These are phyloP conservation scores for Teratosphaeria nubilosa DNA, from an alignment of 2,329 filamentous ascomycete species.

Conservation along the genomic window DNA sequence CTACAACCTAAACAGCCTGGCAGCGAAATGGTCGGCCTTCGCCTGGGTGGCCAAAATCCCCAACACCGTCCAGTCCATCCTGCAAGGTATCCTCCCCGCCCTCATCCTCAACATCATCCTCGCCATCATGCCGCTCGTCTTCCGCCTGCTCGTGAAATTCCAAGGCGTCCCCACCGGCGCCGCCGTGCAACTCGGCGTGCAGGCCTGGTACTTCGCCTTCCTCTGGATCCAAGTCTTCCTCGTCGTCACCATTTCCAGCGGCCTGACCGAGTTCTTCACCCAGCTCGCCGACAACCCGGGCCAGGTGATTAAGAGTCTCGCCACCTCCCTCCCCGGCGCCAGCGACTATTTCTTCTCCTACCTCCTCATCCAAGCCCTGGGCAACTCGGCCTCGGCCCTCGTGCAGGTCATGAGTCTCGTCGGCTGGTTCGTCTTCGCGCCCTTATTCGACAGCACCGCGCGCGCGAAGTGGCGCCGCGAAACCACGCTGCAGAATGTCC, in stretches of 20 bases:
- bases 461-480: slow-evolving; percentile 78
- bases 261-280: slow-evolving; percentile 56
- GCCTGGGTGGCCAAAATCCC: slow-evolving; percentile 57
- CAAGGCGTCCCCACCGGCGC: slow-evolving; percentile 78
- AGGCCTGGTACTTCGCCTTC: slow-evolving; percentile 87
- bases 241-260: slow-evolving; percentile 76
- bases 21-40: slow-evolving; percentile 58
- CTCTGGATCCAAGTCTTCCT: slow-evolving; percentile 91
- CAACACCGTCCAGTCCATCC: slow-evolving; percentile 49
- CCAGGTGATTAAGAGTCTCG: slow-evolving; percentile 62
- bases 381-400: slow-evolving; percentile 73
- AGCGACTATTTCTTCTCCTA: slow-evolving; percentile 99
- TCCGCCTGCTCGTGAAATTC: slow-evolving; percentile 60
- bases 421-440: slow-evolving; percentile 71
- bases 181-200: slow-evolving; percentile 70
- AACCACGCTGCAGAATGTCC: slow-evolving; percentile 63
- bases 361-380: slow-evolving; percentile 88
- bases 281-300: slow-evolving; percentile 55
- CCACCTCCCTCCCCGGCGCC: slow-evolving; percentile 69
- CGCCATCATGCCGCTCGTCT: slow-evolving; percentile 67
- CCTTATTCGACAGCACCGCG: slow-evolving; percentile 71
- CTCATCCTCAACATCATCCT: slow-evolving; percentile 67
- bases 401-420: slow-evolving; percentile 72
- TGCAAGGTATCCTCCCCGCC: slow-evolving; percentile 82
- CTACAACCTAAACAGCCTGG: slow-evolving; percentile 64